Percentiles rank a stretch among this genome's conserved stretches.
Evolutionary conservation across 257 asterid genomes (phyloP).

Genomic region (Penstemon eatonii): DNA sequence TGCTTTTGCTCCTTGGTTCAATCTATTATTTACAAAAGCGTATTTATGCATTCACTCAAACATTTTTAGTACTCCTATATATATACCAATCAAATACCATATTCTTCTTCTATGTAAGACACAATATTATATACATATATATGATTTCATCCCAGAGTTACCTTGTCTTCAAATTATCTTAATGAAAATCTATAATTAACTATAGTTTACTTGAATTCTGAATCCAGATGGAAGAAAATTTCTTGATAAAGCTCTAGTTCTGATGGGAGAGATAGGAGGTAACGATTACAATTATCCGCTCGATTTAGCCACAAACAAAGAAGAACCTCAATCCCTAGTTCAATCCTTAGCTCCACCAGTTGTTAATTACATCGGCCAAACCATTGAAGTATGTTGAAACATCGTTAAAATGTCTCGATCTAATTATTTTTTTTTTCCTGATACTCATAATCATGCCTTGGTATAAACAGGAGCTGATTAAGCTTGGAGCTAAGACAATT

Average conservation of each 20-base stretch:
- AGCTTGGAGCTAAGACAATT: constrained; percentile 46
- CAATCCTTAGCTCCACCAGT: constrained; percentile 29
- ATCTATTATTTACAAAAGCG: too few species aligned
- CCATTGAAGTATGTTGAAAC: constrained; percentile 11
- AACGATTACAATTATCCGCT: constrained; percentile 49
- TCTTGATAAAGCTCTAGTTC: constrained; percentile 39
- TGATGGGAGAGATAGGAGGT: constrained; percentile 68
- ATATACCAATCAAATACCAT: too few species aligned
- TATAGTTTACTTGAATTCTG: background rate
- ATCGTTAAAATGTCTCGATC: background rate
- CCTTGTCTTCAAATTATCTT: too few species aligned
- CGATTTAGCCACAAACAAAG: background rate
- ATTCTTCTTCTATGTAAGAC: too few species aligned
- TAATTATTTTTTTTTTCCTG: background rate
- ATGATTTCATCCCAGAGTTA: too few species aligned
- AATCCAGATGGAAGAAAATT: constrained; percentile 36
- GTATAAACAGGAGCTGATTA: constrained; percentile 42
- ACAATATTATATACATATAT: too few species aligned
- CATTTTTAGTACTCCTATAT: too few species aligned
- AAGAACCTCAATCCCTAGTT: constrained; percentile 26
- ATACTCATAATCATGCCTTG: background rate
- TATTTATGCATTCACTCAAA: too few species aligned
- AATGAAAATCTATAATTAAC: background rate
- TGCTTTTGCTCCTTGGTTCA: too few species aligned
- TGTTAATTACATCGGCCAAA: constrained; percentile 28